phyloP scores from a whole-genome alignment of 2,329 filamentous ascomycete species.

The Pseudogymnoascus sp. region DNA sequence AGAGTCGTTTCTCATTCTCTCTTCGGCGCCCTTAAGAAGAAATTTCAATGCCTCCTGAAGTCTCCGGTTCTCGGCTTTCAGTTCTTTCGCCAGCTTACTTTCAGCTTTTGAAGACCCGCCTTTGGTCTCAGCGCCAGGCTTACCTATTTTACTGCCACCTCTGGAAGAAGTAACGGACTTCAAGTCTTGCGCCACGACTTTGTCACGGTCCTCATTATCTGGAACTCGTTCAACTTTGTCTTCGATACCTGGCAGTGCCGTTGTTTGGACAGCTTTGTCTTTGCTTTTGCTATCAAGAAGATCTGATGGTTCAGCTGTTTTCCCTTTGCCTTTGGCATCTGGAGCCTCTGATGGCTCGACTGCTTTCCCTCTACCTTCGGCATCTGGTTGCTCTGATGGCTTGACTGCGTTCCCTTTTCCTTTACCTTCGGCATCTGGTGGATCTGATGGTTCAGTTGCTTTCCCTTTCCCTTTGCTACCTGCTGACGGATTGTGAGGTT shows the following conservation, averaged over 20 bases:
- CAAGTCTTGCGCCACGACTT: neutral
- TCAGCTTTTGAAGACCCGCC: neutral
- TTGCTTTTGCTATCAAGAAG: neutral
- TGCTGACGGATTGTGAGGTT: neutral
- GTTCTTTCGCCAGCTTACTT: neutral
- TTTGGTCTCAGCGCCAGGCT: neutral
- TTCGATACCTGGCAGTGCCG: neutral
- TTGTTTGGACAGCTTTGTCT: neutral
- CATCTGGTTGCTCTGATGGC: neutral
- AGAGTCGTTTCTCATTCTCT: neutral
- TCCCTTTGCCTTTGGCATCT: neutral
- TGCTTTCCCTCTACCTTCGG: neutral
- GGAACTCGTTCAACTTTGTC: neutral
- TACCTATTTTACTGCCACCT: neutral
- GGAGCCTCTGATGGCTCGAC: neutral
- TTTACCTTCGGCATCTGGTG: neutral
- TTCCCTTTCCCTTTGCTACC: no score
- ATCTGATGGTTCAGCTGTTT: neutral
- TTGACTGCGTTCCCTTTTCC: neutral
- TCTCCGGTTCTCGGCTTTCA: neutral
- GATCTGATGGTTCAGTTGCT: neutral
- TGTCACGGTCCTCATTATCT: neutral
- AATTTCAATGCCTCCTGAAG: neutral
- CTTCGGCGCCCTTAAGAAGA: neutral
- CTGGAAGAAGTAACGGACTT: neutral